Evolutionary conservation across 352 stramenopile species (phyloP).

Genomic region (Achlya hypogyna): DNA sequence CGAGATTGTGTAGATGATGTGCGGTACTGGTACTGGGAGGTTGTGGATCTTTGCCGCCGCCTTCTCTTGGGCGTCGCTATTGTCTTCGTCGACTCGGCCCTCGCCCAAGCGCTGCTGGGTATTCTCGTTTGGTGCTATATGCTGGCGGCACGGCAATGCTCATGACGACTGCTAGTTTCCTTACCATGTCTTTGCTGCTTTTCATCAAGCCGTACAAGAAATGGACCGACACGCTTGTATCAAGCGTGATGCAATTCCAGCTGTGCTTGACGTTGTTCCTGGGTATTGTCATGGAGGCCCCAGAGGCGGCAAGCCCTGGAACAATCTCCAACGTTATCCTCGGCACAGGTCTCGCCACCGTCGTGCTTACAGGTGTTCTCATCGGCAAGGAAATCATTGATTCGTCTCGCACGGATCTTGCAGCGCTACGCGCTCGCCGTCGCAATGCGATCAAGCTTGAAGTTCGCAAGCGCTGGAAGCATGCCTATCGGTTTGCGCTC

Average conservation of each 20-base stretch:
- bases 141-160: not conserved
- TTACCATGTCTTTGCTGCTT: slow-evolving; percentile 70
- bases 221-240: slow-evolving; percentile 60
- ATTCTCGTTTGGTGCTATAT: slow-evolving; percentile 42
- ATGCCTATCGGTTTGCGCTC: not conserved
- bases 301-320: not conserved
- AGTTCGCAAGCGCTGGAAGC: not conserved
- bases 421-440: not conserved
- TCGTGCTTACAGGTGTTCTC: not conserved
- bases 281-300: slow-evolving; percentile 30
- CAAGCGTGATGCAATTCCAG: slow-evolving; percentile 63
- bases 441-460: not conserved
- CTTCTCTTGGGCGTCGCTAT: slow-evolving; percentile 65
- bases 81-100: slow-evolving; percentile 56
- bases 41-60: slow-evolving; percentile 66
- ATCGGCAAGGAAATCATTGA: not conserved
- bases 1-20: slow-evolving; percentile 33
- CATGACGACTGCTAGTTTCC: slow-evolving; percentile 24
- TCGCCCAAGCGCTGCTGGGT: slow-evolving; percentile 58
- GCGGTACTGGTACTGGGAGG: slow-evolving; percentile 71
- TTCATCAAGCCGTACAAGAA: slow-evolving; percentile 69
- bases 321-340: not conserved
- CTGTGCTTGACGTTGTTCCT: slow-evolving; percentile 74
- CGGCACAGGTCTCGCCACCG: not conserved
- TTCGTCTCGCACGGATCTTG: not conserved